Evolutionary conservation across 306 rosid species (phyloP).

Genomic region (Fragaria nilgerrensis): DNA sequence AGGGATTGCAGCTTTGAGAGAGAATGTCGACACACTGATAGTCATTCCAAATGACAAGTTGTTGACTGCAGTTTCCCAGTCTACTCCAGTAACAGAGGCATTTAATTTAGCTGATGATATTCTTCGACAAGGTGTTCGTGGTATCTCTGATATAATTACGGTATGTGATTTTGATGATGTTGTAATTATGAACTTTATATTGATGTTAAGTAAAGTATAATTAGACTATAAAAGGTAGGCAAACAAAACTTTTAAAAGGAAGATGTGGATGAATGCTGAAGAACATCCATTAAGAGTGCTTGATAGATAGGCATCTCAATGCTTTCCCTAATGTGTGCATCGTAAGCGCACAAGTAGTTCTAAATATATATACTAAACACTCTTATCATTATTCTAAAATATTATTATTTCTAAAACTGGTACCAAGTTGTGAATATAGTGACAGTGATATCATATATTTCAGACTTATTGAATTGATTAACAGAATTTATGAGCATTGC

Average conservation of each 20-base stretch:
- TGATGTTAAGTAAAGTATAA: background rate
- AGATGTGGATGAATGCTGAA: background rate
- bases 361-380: background rate
- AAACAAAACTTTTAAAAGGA: background rate
- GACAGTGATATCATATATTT: background rate
- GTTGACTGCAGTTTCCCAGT: conserved; percentile 91
- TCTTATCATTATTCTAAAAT: too few relatives aligned
- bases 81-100: conserved; percentile 98
- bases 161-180: conserved; percentile 38
- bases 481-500: background rate
- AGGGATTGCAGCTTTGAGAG: conserved; percentile 98
- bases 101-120: conserved; percentile 97
- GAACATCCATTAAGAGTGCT: background rate
- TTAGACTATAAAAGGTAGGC: background rate
- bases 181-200: background rate
- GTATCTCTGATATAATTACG: conserved; percentile 98
- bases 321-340: background rate
- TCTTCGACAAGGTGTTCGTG: conserved; percentile 99
- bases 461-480: background rate
- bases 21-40: conserved; percentile 90
- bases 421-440: background rate
- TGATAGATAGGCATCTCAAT: background rate
- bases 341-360: background rate
- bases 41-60: conserved; percentile 99
- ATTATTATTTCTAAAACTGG: background rate